phyloP scores from a whole-genome alignment of 2,329 filamentous ascomycete species.

The Penicillium digitatum region DNA sequence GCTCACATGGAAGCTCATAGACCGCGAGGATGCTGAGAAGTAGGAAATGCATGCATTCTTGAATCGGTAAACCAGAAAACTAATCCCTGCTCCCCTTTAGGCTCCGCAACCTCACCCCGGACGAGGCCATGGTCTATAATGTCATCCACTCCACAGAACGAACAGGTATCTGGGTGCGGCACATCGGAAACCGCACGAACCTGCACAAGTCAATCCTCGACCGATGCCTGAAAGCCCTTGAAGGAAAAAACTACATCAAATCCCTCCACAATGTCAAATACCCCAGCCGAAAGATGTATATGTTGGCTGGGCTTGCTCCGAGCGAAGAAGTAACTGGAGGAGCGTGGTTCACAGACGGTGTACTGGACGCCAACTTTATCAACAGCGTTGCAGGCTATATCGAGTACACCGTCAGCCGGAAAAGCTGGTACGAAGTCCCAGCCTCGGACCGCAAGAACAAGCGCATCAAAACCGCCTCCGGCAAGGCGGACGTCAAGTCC shows the following conservation, averaged over 20 bases:
- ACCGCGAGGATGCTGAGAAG: constrained; percentile 49
- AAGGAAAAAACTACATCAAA: constrained; percentile 76
- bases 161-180: constrained; percentile 87
- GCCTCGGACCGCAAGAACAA: constrained; percentile 41
- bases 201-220: constrained; percentile 80
- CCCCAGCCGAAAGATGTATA: constrained; percentile 91
- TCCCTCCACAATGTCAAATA: constrained; percentile 89
- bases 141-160: constrained; percentile 80
- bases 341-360: constrained; percentile 89
- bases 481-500: constrained; percentile 32
- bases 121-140: constrained; percentile 82
- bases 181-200: constrained; percentile 72
- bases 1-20: constrained; percentile 48
- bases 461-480: constrained; percentile 36
- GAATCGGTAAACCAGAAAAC: constrained; percentile 1
- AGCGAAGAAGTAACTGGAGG: constrained; percentile 89
- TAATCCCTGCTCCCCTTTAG: constrained; percentile 20
- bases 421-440: constrained; percentile 63
- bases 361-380: constrained; percentile 85
- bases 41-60: constrained; percentile 23
- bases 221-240: constrained; percentile 76
- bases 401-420: constrained; percentile 66
- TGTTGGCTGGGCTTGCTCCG: constrained; percentile 78
- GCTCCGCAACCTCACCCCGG: constrained; percentile 50
- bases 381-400: constrained; percentile 69